Evolutionary conservation across 352 stramenopile genomes (phyloP), one percentile per base, ranked within the genome.

Genomic region (Phytophthora palmivora): DNA sequence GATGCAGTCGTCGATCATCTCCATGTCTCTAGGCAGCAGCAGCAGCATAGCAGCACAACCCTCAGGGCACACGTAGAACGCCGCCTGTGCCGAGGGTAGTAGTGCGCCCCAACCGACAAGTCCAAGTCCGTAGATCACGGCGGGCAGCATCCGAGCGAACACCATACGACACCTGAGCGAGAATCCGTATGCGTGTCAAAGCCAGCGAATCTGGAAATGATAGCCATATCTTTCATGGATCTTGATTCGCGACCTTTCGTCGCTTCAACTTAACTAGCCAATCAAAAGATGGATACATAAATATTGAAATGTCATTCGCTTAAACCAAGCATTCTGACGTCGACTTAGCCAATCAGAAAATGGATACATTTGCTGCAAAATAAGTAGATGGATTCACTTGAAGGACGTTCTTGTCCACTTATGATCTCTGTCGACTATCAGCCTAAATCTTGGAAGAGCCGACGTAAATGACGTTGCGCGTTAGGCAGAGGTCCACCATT

Each of bases 401-500:
- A 6, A 28, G 24, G 24, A 28, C 24, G 6, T 28, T 28, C 3
- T 6, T 28, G 24, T 28, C 24, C 24, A 6, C 24, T 6, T 28
- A 28, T 28, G 24, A 28, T 28, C 24, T n/a, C n/a, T n/a, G 24
- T 28, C 24, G 24, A 28, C n/a, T n/a, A n/a, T 28, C 24, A 28
- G 44, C 54, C 46, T 79, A 96, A 33, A 96, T 92, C 79, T 96
- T 96, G 55, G 88, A 87, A 30, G 81, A 82, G 55, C 88, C 86
- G 32, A 96, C 82, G 79, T 96, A 96, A 47, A 96, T 94, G 74
- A 94, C 81, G 59, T 96, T 97, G 70, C 86, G 83, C 34, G 75
- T 84, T 58, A 96, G 79, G 46, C 95, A 96, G 44, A 99, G 77
- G 46, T 94, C 85, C 60, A 91, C 84, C 96, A 99, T 98, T 60